Evolutionary conservation across 331 rosid species (phyloP), one percentile per base, ranked within the genome.

Genomic region (Pyracantha coccinea): DNA sequence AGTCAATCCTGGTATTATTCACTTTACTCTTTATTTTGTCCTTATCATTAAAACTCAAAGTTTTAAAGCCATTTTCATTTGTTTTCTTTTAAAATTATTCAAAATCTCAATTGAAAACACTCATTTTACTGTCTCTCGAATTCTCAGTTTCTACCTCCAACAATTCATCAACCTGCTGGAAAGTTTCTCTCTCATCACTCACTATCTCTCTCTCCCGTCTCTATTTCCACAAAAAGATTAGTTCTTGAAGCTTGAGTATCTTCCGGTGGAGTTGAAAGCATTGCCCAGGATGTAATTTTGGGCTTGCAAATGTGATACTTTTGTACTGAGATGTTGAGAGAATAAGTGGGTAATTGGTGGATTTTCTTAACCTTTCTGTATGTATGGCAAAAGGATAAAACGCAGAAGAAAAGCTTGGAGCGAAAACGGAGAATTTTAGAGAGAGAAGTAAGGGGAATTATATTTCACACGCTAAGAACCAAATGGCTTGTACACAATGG

Each of bases 271-370:
- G 66, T 79, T 75, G 66, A 73, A 38, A 21, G 10, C 70, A 29
- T 41, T 73, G 8, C 15, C 6, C 14, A 55, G 8, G 70, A 85
- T 79, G 68, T 69, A 53, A 25, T 77, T 75, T 58, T 69, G 78
- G 76, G 75, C 63, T 69, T 47, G 4, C 16, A 71, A 74, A 33
- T 69, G 21, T 24, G 64, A 6, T 71, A 63, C 14, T 19, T 45
- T 45, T 31, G 17, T 79, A 72, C 1, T 31, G 17, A 79, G 77
- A 45, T 35, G 63, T 54, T 72, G 78, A 54, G 41, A 23, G 23
- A 15, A 21, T 17, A 24, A 6, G 64, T 74, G 33, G 31, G 57
- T 58, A 63, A 47, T 68, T 80, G 77, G 55, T 28, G 55, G 58
- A 41, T 75, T 69, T 79, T 83, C 28, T 27, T 28, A 28, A 28